Conservation (phyloP, 2,329 filamentous ascomycete genomes). For the Stylonectria norvegica region DNA sequence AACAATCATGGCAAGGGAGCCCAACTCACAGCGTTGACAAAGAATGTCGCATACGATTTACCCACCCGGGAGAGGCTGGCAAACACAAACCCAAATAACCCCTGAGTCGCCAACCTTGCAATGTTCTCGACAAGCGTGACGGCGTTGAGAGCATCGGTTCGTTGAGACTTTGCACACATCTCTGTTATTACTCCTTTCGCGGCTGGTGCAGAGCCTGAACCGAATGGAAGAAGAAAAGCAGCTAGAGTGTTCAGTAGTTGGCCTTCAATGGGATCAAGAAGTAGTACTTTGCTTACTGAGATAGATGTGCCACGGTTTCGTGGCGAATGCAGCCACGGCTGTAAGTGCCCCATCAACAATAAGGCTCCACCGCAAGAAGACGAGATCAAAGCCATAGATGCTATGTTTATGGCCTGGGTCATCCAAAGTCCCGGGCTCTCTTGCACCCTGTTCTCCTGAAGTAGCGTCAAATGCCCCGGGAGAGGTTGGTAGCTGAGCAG, state of each 20-base stretch:
- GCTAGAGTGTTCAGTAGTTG: slow-evolving; percentile 35
- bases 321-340: slow-evolving; percentile 59
- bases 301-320: slow-evolving; percentile 65
- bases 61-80: slow-evolving; percentile 59
- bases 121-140: slow-evolving; percentile 70
- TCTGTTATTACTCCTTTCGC: slow-evolving; percentile 72
- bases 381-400: slow-evolving; percentile 60
- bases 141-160: slow-evolving; percentile 64
- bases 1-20: no score
- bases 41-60: slow-evolving; percentile 60
- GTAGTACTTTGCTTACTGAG: slow-evolving; percentile 43
- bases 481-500: slow-evolving; percentile 30
- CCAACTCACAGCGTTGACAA: slow-evolving; percentile 66
- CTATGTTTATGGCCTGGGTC: slow-evolving; percentile 38
- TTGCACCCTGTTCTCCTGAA: slow-evolving; percentile 38
- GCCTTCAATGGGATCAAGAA: no score
- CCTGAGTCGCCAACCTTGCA: slow-evolving; percentile 59
- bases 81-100: slow-evolving; percentile 66
- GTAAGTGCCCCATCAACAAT: slow-evolving; percentile 64
- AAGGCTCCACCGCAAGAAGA: slow-evolving; percentile 64
- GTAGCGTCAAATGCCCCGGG: slow-evolving; percentile 42
- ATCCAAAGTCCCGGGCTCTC: slow-evolving; percentile 41
- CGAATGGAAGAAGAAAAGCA: slow-evolving; percentile 62
- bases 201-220: slow-evolving; percentile 64
- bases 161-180: slow-evolving; percentile 60